These are phyloP conservation scores for Arabidopsis hybrid DNA, from an alignment of 441 rosid species.

Conservation along the genomic window DNA sequence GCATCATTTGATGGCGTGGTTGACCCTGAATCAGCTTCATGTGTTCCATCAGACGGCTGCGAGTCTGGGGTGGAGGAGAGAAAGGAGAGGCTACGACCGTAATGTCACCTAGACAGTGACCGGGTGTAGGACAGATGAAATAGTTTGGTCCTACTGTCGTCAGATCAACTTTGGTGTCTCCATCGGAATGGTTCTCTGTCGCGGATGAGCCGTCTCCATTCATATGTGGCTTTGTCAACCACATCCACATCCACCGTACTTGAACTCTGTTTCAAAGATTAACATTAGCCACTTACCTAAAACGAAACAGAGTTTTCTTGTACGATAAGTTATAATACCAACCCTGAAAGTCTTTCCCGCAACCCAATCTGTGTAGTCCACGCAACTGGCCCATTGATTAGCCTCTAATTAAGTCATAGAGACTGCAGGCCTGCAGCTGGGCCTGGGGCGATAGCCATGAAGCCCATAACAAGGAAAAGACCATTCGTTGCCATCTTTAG, in stretches of 20 bases:
- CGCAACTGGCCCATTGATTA: conserved; percentile 41
- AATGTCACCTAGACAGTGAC: conserved; percentile 65
- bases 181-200: conserved; percentile 36
- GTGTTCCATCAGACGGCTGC: conserved; percentile 3
- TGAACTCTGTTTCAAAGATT: conserved; percentile 53
- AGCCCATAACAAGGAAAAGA: conserved; percentile 46
- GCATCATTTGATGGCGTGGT: conserved; percentile 28
- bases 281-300: not conserved
- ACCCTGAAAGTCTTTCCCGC: conserved; percentile 56
- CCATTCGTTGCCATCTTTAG: conserved; percentile 29
- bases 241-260: conserved; percentile 49
- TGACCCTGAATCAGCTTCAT: not conserved
- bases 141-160: conserved; percentile 36
- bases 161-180: conserved; percentile 50
- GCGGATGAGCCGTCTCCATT: conserved; percentile 44
- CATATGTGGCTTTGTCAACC: conserved; percentile 51
- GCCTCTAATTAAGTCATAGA: conserved; percentile 39
- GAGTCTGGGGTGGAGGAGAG: conserved; percentile 30
- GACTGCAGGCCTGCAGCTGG: conserved; percentile 13
- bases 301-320: not conserved
- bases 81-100: conserved; percentile 47
- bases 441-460: conserved; percentile 51
- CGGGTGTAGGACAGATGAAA: conserved; percentile 57
- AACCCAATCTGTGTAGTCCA: not conserved
- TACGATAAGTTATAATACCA: conserved; percentile 39